phyloP scores from a whole-genome alignment of 2,329 filamentous ascomycete genomes.

The Phyllosticta paracitricarpa region DNA sequence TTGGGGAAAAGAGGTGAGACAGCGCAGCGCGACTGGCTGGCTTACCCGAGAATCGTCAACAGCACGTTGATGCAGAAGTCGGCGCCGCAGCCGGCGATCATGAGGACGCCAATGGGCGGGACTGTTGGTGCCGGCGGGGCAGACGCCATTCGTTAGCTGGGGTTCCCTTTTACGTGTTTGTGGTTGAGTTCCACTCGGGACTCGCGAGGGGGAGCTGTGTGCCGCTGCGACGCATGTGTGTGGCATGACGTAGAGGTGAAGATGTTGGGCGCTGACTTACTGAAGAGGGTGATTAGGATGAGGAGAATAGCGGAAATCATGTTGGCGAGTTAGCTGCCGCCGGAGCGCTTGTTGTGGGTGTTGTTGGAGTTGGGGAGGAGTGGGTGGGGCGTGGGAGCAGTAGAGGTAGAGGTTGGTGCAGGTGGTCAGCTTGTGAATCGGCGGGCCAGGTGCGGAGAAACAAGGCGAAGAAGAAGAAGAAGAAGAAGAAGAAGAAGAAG shows the following conservation, averaged over 20 bases:
- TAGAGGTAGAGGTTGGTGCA: neutral
- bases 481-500: too few relatives aligned
- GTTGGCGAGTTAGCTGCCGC: neutral
- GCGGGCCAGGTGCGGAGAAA: neutral
- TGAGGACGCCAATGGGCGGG: conserved; percentile 39
- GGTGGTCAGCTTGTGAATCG: neutral
- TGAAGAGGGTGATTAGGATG: conserved; percentile 37
- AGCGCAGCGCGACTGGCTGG: neutral
- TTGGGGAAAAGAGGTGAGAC: neutral
- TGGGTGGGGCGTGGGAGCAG: neutral
- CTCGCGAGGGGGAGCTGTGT: neutral
- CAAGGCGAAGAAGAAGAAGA: neutral
- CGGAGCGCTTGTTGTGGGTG: neutral
- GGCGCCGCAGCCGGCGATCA: conserved; percentile 39
- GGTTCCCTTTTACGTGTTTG: neutral
- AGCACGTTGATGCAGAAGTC: conserved; percentile 40
- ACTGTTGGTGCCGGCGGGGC: conserved; percentile 20
- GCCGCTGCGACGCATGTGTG: too few relatives aligned
- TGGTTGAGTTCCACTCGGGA: neutral
- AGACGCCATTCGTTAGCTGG: neutral
- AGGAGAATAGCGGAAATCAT: conserved; percentile 31
- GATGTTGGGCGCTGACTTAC: conserved; percentile 17
- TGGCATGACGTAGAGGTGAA: neutral
- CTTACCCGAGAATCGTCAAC: conserved; percentile 36
- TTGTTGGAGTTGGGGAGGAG: neutral